Evolutionary conservation across 495 filamentous ascomycete genomes (phyloP).

Genomic region (Aspergillus baeticus): DNA sequence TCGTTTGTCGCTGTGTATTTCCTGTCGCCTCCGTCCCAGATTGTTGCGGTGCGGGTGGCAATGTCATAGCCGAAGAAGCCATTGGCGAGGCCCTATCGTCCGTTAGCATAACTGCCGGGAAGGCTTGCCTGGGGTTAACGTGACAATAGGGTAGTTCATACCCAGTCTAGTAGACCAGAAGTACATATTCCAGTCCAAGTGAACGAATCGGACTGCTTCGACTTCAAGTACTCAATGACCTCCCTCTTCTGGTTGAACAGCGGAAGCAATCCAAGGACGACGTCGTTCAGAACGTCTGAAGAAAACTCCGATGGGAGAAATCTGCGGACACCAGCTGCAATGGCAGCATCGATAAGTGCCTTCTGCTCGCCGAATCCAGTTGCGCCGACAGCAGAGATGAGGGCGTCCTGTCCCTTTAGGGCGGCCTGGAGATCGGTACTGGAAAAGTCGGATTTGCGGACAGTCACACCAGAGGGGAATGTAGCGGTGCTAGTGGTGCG

Average conservation of each 20-base stretch:
- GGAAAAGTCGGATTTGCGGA: slow-evolving; percentile 62
- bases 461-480: slow-evolving; percentile 37
- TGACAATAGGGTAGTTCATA: slow-evolving; percentile 16
- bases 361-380: slow-evolving; percentile 41
- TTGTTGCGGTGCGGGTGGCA: slow-evolving; percentile 37
- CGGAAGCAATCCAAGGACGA: slow-evolving; percentile 37
- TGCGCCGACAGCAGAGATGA: slow-evolving; percentile 38
- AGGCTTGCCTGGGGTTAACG: too few species aligned
- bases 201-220: slow-evolving; percentile 37
- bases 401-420: slow-evolving; percentile 48
- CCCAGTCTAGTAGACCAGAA: slow-evolving; percentile 53
- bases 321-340: slow-evolving; percentile 57
- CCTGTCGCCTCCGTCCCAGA: slow-evolving; percentile 44
- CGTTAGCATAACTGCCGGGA: slow-evolving; percentile 11
- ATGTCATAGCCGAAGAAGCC: slow-evolving; percentile 48
- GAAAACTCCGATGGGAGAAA: slow-evolving; percentile 45
- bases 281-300: slow-evolving; percentile 29
- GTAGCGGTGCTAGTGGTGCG: slow-evolving; percentile 37
- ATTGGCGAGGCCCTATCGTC: slow-evolving; percentile 29
- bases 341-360: slow-evolving; percentile 56
- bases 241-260: slow-evolving; percentile 45
- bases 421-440: slow-evolving; percentile 43
- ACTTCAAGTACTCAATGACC: slow-evolving; percentile 44
- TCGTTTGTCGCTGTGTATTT: slow-evolving; percentile 41
- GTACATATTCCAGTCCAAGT: slow-evolving; percentile 50